A percentile compares a stretch with the other conserved stretches of the same genome.
These are phyloP conservation scores for Saururus chinensis DNA, from an alignment of 164 flowering plant genomes.

Conservation along the genomic window DNA sequence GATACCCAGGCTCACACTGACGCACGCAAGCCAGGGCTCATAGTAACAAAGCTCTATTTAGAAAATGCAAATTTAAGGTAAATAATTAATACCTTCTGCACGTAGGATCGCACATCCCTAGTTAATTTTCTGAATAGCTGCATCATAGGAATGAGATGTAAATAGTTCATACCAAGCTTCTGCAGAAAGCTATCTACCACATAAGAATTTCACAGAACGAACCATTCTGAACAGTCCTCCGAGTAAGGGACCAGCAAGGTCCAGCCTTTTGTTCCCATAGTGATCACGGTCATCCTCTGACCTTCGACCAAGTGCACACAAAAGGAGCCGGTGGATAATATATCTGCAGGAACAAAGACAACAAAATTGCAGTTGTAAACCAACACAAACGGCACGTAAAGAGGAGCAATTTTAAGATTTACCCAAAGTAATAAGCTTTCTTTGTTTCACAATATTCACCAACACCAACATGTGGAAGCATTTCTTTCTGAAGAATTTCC, in stretches of 20 bases:
- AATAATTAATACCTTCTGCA: constrained; percentile 51
- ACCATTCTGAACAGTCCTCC: constrained; percentile 96
- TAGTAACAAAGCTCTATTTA: too few species aligned
- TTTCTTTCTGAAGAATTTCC: constrained; percentile 95
- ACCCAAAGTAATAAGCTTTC: constrained; percentile 98
- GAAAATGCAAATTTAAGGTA: too few species aligned
- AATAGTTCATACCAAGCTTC: not conserved
- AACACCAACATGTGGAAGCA: constrained; percentile 98
- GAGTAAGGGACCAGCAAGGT: constrained; percentile 98
- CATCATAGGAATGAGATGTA: constrained; percentile 8
- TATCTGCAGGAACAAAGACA: constrained; percentile 35
- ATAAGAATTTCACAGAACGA: constrained; percentile 6
- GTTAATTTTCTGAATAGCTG: constrained; percentile 95
- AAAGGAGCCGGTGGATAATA: constrained; percentile 84
- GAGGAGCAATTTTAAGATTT: not conserved
- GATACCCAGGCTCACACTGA: too few species aligned
- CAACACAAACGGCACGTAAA: too few species aligned
- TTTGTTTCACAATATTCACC: constrained; percentile 96
- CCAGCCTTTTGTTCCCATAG: constrained; percentile 95
- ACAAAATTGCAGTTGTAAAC: not conserved
- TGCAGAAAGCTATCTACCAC: not conserved
- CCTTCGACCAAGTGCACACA: constrained; percentile 93
- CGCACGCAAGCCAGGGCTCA: too few species aligned
- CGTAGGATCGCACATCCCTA: constrained; percentile 88
- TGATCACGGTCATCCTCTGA: constrained; percentile 99